Conservation (phyloP, 106 monocot species). For the Dendrobium officinale region DNA sequence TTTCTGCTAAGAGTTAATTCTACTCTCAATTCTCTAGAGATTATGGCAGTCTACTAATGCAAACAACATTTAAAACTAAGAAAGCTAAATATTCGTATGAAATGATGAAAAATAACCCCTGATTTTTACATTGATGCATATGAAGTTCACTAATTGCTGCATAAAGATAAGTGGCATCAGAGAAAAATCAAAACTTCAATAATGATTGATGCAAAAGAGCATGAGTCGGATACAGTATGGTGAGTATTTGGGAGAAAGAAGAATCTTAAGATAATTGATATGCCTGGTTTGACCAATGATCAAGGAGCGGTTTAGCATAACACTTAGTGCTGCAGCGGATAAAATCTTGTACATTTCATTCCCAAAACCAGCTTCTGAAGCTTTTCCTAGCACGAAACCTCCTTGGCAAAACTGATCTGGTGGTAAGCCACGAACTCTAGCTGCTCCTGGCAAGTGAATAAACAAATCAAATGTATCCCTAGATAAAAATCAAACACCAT, state of each 20-base stretch:
- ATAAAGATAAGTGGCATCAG: not conserved
- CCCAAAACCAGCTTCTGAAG: slow-evolving; percentile 91
- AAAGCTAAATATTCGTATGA: not conserved
- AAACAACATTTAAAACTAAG: not conserved
- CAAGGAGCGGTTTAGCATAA: slow-evolving; percentile 87
- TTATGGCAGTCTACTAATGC: not conserved
- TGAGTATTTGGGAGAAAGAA: slow-evolving; percentile 11
- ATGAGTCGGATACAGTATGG: not conserved
- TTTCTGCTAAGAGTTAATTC: slow-evolving; percentile 7
- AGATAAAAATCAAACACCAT: slow-evolving; percentile 5
- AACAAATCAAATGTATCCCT: slow-evolving; percentile 33
- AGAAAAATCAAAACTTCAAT: not conserved
- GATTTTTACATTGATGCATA: not conserved
- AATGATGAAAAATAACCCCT: not conserved
- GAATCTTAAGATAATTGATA: slow-evolving; percentile 34
- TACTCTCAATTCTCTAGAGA: not conserved
- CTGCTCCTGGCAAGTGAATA: slow-evolving; percentile 66
- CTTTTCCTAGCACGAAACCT: slow-evolving; percentile 88
- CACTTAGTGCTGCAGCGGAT: slow-evolving; percentile 86
- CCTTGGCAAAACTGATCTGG: slow-evolving; percentile 69
- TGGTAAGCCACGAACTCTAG: slow-evolving; percentile 70
- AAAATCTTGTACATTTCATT: slow-evolving; percentile 99
- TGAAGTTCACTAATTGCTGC: not conserved
- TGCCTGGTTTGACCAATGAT: slow-evolving; percentile 99
- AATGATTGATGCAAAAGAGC: not conserved